Evolutionary conservation across 805 yeast genomes (phyloP).

Genomic region (Schizosaccharomyces pombe): DNA sequence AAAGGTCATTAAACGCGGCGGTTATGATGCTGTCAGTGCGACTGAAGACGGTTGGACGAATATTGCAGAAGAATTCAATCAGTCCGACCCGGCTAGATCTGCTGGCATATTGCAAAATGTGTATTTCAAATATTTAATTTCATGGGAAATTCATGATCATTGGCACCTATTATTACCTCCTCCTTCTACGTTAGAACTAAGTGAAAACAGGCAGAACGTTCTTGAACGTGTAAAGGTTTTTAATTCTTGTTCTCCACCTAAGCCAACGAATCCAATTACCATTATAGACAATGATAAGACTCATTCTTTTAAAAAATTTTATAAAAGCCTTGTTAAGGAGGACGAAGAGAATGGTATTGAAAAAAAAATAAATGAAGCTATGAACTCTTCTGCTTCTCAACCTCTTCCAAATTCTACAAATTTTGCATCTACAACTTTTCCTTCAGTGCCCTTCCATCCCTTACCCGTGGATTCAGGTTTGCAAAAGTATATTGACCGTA

Average conservation of each 20-base stretch:
- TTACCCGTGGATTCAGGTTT: neutral
- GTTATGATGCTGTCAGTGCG: slow-evolving; percentile 6
- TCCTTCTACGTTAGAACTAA: neutral
- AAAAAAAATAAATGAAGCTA: neutral
- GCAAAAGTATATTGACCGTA: neutral
- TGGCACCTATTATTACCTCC: neutral
- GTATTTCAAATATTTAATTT: neutral
- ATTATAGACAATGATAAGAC: neutral
- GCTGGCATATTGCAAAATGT: neutral
- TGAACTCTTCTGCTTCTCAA: neutral
- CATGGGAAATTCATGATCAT: neutral
- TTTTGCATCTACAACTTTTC: neutral
- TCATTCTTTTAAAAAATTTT: neutral
- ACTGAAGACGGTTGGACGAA: slow-evolving; percentile 4
- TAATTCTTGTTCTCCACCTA: neutral
- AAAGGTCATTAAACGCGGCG: slow-evolving; percentile 5
- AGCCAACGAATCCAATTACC: neutral
- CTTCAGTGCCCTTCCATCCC: slow-evolving; percentile 14
- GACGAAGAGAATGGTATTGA: too few relatives aligned
- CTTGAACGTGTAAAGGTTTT: neutral
- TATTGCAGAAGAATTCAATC: neutral
- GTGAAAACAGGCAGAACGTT: neutral
- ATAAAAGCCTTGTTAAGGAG: too few relatives aligned
- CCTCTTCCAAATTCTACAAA: neutral
- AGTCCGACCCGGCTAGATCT: neutral